Conservation (phyloP, 164 flowering plant genomes). For the Cinnamomum micranthum region DNA sequence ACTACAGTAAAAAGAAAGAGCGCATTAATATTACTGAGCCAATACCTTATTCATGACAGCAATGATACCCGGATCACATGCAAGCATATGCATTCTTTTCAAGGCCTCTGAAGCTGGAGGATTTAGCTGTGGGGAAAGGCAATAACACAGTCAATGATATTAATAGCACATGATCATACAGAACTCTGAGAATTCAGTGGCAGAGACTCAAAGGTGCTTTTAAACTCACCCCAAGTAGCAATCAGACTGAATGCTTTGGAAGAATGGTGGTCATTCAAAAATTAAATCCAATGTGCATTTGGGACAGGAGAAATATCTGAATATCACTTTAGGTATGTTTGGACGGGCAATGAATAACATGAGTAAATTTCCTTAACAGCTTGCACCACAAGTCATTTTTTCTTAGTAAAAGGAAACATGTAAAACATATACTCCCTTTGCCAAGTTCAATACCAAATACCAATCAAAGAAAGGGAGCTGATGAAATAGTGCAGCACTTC, state of each 20-base stretch:
- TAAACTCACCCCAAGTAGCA: background rate
- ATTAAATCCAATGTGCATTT: background rate
- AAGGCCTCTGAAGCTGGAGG: conserved; percentile 92
- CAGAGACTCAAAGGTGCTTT: background rate
- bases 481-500: background rate
- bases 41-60: conserved; percentile 93
- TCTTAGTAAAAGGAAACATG: background rate
- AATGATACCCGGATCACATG: conserved; percentile 94
- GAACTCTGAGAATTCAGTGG: background rate
- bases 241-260: background rate
- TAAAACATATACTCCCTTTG: background rate
- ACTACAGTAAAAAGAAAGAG: background rate
- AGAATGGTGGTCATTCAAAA: background rate
- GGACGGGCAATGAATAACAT: too few species aligned
- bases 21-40: background rate
- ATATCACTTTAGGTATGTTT: background rate
- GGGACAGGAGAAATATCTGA: background rate
- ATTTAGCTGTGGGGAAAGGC: conserved; percentile 42
- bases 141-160: background rate
- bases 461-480: background rate
- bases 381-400: background rate
- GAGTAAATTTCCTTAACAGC: background rate
- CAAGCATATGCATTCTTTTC: conserved; percentile 91
- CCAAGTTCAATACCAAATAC: background rate
- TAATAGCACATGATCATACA: background rate